Conservation (phyloP, 768 basidiomycete genomes). For the Rhizopogon rudus region DNA sequence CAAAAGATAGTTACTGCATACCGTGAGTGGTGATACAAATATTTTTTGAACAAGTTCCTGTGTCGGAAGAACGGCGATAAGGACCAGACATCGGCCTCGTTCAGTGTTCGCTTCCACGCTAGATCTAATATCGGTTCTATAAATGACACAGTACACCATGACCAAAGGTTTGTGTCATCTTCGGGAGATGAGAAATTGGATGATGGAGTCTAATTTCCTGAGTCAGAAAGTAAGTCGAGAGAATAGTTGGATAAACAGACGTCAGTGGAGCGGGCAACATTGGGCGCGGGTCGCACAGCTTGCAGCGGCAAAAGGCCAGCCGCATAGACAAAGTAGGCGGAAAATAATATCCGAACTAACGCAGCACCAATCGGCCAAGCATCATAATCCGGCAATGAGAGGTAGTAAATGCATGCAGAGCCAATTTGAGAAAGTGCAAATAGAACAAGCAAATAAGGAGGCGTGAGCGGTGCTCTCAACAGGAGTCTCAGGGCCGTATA, state of each 20-base stretch:
- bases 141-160: constrained; percentile 62
- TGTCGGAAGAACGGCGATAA: constrained; percentile 67
- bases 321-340: constrained; percentile 39
- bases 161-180: constrained; percentile 59
- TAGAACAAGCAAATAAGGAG: constrained; percentile 46
- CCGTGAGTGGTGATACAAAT: constrained; percentile 44
- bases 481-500: constrained; percentile 38
- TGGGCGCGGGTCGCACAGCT: constrained; percentile 35
- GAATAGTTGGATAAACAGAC: constrained; percentile 27
- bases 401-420: constrained; percentile 32
- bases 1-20: constrained; percentile 16
- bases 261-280: constrained; percentile 46
- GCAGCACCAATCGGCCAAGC: constrained; percentile 18
- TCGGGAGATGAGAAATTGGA: constrained; percentile 52
- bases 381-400: constrained; percentile 17
- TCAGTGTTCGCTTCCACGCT: constrained; percentile 42
- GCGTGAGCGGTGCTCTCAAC: constrained; percentile 39
- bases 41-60: constrained; percentile 63
- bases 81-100: constrained; percentile 50
- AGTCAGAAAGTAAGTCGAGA: constrained; percentile 6
- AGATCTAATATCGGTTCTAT: constrained; percentile 56
- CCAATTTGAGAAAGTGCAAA: constrained; percentile 37
- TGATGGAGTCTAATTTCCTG: constrained; percentile 40
- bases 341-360: constrained; percentile 27
- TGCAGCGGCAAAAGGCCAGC: constrained; percentile 57